Conservation (phyloP, 2,329 filamentous ascomycete genomes). For the Clarireedia sp. region DNA sequence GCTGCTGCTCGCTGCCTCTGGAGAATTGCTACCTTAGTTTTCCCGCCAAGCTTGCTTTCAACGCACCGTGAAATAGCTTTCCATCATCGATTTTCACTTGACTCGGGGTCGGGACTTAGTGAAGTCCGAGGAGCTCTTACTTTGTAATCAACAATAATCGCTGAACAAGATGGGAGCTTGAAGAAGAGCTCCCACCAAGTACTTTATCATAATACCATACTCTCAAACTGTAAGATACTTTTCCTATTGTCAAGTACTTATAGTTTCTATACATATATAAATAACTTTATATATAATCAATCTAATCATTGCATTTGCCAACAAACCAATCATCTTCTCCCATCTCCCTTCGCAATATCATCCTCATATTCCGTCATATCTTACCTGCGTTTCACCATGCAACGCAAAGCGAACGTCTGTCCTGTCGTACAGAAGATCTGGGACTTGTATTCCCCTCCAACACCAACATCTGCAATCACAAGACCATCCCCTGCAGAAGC, state of each 20-base stretch:
- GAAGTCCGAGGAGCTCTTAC: background rate
- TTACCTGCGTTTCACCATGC: background rate
- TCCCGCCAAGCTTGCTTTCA: too few species aligned
- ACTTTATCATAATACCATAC: too few species aligned
- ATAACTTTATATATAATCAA: background rate
- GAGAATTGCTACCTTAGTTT: too few species aligned
- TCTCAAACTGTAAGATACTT: background rate
- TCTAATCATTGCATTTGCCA: background rate
- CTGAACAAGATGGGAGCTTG: too few species aligned
- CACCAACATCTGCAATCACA: background rate
- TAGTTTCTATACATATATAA: too few species aligned
- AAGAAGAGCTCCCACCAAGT: too few species aligned
- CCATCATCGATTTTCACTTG: background rate
- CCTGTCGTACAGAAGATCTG: constrained; percentile 1
- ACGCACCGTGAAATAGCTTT: too few species aligned
- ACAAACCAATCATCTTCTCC: constrained; percentile 1
- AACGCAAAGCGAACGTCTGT: background rate
- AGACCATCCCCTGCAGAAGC: background rate
- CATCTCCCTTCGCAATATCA: background rate
- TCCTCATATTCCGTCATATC: background rate
- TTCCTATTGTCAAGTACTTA: background rate
- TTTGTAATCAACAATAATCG: too few species aligned
- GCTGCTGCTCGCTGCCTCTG: too few species aligned
- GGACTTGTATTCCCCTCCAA: background rate
- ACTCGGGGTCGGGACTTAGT: background rate